These are phyloP conservation scores for Toxoplasma gondii DNA, from an alignment of 169 alveolate species.

Conservation along the genomic window DNA sequence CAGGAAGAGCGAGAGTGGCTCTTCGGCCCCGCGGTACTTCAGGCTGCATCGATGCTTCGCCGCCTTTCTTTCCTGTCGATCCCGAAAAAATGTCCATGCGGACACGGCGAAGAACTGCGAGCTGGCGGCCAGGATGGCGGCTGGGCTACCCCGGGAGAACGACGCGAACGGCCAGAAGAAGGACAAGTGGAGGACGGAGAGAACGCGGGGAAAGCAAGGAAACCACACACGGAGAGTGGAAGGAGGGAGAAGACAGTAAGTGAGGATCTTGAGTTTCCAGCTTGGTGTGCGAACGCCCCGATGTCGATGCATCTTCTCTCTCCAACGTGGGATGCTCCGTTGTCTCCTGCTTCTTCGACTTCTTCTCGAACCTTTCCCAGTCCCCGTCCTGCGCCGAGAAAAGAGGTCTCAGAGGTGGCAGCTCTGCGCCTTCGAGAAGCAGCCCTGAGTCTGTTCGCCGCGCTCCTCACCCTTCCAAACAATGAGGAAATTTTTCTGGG, in stretches of 20 bases:
- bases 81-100: background rate
- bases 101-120: background rate
- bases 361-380: background rate
- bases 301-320: background rate
- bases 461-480: background rate
- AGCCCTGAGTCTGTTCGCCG: background rate
- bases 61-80: background rate
- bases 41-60: background rate
- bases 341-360: background rate
- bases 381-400: background rate
- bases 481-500: slow-evolving; percentile 31
- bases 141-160: background rate
- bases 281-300: too few relatives aligned
- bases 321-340: background rate
- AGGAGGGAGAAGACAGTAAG: background rate
- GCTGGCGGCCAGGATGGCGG: background rate
- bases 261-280: background rate
- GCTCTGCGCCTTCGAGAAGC: background rate
- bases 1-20: background rate
- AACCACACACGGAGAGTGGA: background rate
- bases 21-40: background rate
- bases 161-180: background rate
- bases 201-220: background rate
- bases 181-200: background rate
- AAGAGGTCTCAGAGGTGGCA: background rate